Conservation (phyloP, 2,329 filamentous ascomycete species). For the Neofusicoccum sp. region DNA sequence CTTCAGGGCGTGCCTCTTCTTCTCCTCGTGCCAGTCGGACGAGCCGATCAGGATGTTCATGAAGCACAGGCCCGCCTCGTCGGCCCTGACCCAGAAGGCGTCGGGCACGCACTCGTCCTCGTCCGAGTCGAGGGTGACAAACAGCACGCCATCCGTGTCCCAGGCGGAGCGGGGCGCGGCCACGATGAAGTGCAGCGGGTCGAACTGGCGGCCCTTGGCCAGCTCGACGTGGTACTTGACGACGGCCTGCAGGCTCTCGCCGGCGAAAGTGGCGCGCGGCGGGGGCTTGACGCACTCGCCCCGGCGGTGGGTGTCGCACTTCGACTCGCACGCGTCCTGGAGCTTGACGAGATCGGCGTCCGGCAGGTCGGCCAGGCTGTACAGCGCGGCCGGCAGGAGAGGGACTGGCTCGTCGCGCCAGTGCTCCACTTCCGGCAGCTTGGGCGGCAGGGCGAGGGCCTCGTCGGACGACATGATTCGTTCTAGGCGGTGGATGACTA, state of each 20-base stretch:
- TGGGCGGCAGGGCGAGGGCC: conserved; percentile 14
- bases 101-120: conserved; percentile 11
- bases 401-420: conserved; percentile 18
- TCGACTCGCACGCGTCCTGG: conserved; percentile 16
- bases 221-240: conserved; percentile 13
- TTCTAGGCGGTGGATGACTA: background rate
- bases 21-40: conserved; percentile 13
- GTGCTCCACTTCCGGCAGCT: conserved; percentile 18
- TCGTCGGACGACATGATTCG: conserved; percentile 6
- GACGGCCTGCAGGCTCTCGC: conserved; percentile 4
- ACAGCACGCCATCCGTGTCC: background rate
- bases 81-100: conserved; percentile 18
- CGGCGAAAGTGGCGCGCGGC: background rate
- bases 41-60: conserved; percentile 18
- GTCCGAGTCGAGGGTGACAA: conserved; percentile 17
- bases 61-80: conserved; percentile 4
- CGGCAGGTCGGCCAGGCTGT: conserved; percentile 6
- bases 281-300: conserved; percentile 19
- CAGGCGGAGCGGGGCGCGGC: background rate
- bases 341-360: conserved; percentile 10
- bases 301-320: conserved; percentile 14
- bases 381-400: conserved; percentile 19
- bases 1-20: conserved; percentile 3
- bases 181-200: conserved; percentile 19
- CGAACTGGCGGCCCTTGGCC: conserved; percentile 5